phyloP scores from a whole-genome alignment of 345 rosid genomes.

The Eucalyptus pumila region DNA sequence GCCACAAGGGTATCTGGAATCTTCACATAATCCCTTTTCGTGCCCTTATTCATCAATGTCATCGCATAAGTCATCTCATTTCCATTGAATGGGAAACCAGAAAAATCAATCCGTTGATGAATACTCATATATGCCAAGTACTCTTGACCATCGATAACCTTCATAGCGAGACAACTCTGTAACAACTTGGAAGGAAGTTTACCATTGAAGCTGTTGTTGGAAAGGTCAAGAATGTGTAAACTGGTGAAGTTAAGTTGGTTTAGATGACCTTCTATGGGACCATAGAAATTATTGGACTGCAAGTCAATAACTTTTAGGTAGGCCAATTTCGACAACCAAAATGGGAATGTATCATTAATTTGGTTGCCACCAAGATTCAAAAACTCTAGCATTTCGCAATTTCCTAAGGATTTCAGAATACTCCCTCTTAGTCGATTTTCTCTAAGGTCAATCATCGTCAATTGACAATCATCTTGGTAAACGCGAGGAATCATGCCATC shows the following conservation, averaged over 20 bases:
- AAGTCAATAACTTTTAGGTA: neutral
- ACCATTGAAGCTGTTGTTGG: neutral
- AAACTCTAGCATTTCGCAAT: accelerated
- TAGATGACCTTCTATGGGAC: neutral
- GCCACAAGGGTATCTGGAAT: accelerated
- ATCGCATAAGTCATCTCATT: neutral
- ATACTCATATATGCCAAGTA: accelerated
- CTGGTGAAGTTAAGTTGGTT: neutral
- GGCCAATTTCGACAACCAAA: neutral
- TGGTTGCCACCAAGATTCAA: neutral
- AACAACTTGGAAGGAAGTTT: neutral
- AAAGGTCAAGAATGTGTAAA: neutral
- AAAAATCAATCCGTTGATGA: too few species aligned
- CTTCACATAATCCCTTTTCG: neutral
- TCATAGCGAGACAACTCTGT: neutral
- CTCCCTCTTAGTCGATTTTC: neutral
- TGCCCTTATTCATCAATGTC: neutral
- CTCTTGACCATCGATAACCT: neutral
- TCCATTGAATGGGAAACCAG: too few species aligned
- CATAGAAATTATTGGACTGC: neutral
- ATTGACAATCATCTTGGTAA: accelerated
- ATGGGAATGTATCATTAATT: neutral
- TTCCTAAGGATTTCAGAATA: neutral
- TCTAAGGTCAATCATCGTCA: neutral
- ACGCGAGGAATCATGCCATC: accelerated